Percentiles rank a stretch among this genome's conserved stretches.
These are phyloP conservation scores for Trypanosoma caninum DNA, from an alignment of 208 protist species.

Conservation along the genomic window DNA sequence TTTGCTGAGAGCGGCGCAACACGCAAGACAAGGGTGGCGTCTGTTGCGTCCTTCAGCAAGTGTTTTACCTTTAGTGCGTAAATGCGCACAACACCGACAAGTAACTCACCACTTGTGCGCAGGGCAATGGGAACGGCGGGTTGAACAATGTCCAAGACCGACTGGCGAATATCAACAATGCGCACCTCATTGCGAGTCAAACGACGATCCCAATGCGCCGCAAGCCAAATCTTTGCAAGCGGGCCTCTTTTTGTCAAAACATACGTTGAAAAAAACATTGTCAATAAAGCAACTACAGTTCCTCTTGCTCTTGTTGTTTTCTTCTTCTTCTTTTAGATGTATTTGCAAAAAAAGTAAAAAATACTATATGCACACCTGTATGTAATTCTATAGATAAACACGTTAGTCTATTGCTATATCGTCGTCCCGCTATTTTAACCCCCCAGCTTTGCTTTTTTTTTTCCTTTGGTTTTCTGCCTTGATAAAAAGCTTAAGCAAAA, in stretches of 20 bases:
- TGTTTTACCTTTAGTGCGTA: conserved; percentile 93
- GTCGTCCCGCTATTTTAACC: too few relatives aligned
- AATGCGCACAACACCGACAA: conserved; percentile 97
- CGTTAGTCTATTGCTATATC: too few relatives aligned
- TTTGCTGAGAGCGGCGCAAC: conserved; percentile 35
- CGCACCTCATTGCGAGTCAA: conserved; percentile 92
- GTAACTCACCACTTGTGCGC: conserved; percentile 94
- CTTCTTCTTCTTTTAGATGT: conserved; percentile 11
- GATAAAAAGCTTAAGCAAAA: too few relatives aligned
- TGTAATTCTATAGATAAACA: too few relatives aligned
- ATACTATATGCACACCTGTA: too few relatives aligned
- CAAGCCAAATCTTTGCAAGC: conserved; percentile 96
- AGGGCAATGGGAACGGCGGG: conserved; percentile 95
- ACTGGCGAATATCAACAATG: conserved; percentile 89
- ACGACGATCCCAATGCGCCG: conserved; percentile 95
- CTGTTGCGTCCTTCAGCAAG: conserved; percentile 83
- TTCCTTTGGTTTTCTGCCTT: too few relatives aligned
- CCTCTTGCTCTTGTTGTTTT: conserved; percentile 1
- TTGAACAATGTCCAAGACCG: conserved; percentile 91
- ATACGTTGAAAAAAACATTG: conserved; percentile 97
- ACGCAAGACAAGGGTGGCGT: conserved; percentile 70
- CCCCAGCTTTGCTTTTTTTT: too few relatives aligned
- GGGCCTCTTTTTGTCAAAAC: conserved; percentile 96
- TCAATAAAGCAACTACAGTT: background rate
- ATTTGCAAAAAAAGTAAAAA: too few relatives aligned